Evolutionary conservation across 2,329 filamentous ascomycete genomes (phyloP), one percentile per base, ranked within the genome.

Genomic region (Beauveria medogensis): DNA sequence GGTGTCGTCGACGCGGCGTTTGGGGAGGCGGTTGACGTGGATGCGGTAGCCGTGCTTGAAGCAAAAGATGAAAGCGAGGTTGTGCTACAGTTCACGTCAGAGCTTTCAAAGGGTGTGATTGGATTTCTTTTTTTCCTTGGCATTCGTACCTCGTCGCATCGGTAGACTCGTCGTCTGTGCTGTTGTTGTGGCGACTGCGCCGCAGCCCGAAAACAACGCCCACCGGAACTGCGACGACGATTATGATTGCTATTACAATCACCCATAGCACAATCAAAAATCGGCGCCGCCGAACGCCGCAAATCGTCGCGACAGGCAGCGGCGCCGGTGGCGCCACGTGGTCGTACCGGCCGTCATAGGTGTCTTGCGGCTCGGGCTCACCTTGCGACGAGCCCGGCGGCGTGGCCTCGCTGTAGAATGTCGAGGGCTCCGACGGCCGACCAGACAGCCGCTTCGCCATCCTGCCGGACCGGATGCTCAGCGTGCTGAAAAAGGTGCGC

Each of bases 381-480:
- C 73, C 14, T 1, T 52, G 53, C 53, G 59, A 56, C 18, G 59
- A 61, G 26, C 59, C 47, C 3, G 74, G 68, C 14, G 74, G 74
- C n/a, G 75, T 75, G 14, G 65, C 66, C 58, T 77, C 75, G 20
- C 74, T 72, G 65, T 74, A 76, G 43, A 78, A 78, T 0, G 75
- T 78, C 62, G 70, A 74, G 26, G 54, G 60, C 26, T 52, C 40
- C 5, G 60, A 40, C 7, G 34, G n/a, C n/a, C 52, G 26, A 16
- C 53, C 52, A 24, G 59, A 56, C 16, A 48, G 44, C 2, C 34
- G 34, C 24, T 37, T 46, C 70, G 67, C 30, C 10, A 50, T 41
- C 22, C 55, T 50, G n/a, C 44, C 55, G 5, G 55, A 57, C 16
- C 26, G 41, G 8, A 50, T 34, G 30, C 55, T 57, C 5, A 57